Conservation (phyloP, 768 basidiomycete species). For the Trametes maxima region DNA sequence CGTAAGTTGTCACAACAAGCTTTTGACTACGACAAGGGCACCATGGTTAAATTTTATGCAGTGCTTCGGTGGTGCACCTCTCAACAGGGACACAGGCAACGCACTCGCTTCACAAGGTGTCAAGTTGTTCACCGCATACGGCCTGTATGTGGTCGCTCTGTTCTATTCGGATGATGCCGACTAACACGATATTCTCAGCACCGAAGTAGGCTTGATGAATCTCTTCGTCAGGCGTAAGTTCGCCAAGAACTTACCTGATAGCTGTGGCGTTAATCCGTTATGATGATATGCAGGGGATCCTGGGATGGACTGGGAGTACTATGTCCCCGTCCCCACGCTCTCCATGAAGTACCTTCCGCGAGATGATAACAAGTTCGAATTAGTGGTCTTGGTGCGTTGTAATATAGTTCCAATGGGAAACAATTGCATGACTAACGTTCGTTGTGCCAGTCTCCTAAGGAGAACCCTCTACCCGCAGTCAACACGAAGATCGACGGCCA, state of each 20-base stretch:
- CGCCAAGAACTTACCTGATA: too few species aligned
- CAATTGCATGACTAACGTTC: not conserved
- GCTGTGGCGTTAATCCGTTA: not conserved
- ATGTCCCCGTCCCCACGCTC: not conserved
- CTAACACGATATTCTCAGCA: constrained; percentile 1
- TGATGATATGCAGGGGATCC: constrained; percentile 1
- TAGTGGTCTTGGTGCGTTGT: constrained; percentile 4
- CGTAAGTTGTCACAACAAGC: not conserved
- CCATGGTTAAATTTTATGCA: not conserved
- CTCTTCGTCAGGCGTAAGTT: constrained; percentile 8
- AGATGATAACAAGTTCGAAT: constrained; percentile 5
- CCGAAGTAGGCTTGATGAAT: constrained; percentile 18
- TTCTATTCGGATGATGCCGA: not conserved
- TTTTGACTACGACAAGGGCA: not conserved
- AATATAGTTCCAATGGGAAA: not conserved
- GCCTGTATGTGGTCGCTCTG: not conserved
- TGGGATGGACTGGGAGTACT: constrained; percentile 21
- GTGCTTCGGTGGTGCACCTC: constrained; percentile 19
- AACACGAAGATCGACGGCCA: constrained; percentile 31
- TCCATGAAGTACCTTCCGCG: not conserved
- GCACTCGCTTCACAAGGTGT: constrained; percentile 13
- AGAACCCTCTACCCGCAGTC: constrained; percentile 2
- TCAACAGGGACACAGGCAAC: constrained; percentile 14
- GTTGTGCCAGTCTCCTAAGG: not conserved
- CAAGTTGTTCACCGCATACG: constrained; percentile 11